A percentile compares a stretch with the other conserved stretches of the same genome.
These are phyloP conservation scores for Helicocarpus griseus DNA, from an alignment of 2,329 filamentous ascomycete species.

Conservation along the genomic window DNA sequence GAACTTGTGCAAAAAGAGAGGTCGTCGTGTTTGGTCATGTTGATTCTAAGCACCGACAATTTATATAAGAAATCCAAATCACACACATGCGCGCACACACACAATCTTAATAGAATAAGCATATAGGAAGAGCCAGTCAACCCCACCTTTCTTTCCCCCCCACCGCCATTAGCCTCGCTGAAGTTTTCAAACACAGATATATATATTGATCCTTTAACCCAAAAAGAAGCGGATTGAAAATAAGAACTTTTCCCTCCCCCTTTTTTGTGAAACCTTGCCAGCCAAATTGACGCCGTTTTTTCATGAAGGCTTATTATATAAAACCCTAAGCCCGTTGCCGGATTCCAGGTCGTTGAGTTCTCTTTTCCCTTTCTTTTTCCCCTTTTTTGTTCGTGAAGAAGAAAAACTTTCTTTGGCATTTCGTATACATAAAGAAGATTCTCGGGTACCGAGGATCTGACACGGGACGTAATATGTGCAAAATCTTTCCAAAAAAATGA, in stretches of 20 bases:
- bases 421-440: slow-evolving; percentile 32
- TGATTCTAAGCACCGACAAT: background rate
- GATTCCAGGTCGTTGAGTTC: slow-evolving; percentile 25
- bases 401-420: background rate
- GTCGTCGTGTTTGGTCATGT: background rate
- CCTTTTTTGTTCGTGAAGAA: slow-evolving; percentile 22
- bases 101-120: background rate
- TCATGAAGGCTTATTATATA: slow-evolving; percentile 6
- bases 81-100: background rate
- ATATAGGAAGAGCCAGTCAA: background rate
- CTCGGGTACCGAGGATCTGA: slow-evolving; percentile 18
- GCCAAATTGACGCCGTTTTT: slow-evolving; percentile 34
- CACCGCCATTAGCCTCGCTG: background rate
- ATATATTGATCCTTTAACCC: too few species aligned
- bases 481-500: slow-evolving; percentile 12
- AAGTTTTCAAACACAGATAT: background rate
- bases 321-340: slow-evolving; percentile 20
- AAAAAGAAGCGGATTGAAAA: background rate
- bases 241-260: background rate
- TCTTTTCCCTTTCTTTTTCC: slow-evolving; percentile 12
- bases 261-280: slow-evolving; percentile 4
- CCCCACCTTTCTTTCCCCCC: background rate
- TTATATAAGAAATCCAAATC: background rate
- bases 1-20: background rate
- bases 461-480: slow-evolving; percentile 29